Base-by-base conservation (phyloP, 1,284 basidiomycete genomes). In the Cryptococcus maquisensis region DNA sequence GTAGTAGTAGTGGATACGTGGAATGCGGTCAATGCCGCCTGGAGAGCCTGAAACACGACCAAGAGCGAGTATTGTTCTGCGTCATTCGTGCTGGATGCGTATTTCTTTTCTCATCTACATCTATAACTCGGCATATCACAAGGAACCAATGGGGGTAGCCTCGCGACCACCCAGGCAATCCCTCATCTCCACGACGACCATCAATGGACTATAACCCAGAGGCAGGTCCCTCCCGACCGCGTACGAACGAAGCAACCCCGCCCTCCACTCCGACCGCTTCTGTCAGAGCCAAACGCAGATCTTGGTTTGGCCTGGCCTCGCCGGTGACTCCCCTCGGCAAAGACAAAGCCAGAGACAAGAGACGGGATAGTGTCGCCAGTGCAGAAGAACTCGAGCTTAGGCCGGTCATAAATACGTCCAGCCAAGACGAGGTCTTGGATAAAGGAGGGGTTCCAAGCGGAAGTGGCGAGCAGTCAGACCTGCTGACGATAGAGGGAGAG, bases 281-380 rank as follows among this genome's bases (percentile, higher is more conserved):
- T 0, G 62, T 60, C 46, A 60, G 59, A 24, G 56, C 53, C 53
- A 53, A 56, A 53, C 48, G 71, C n/a, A 55, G 66, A 28, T 70
- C 69, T 43, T 74, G 72, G 72, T 71, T 74, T 47, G 59, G 61
- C 24, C 57, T 71, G 7, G 63, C 59, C 10, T 64, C 62, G 15
- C 57, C 59, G 13, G 49, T 37, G 13, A 42, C 35, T 13, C 51
- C 45, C 20, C 51, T 46, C 15, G 21, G 41, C 7, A 49, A 45
- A 46, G 53, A 56, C 24, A 40, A 49, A 16, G 52, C 43, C 4
- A 49, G 39, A 18, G 52, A 54, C n/a, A 42, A 55, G 45, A 28
- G 46, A 13, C 6, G 48, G 24, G 53, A 35, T 8, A 56, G 49
- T 38, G 32, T 28, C 18, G 21, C n/a, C 21, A 23, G 37, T 26